phyloP scores from a whole-genome alignment of 306 rosid genomes.

The Casuarina equisetifolia region DNA sequence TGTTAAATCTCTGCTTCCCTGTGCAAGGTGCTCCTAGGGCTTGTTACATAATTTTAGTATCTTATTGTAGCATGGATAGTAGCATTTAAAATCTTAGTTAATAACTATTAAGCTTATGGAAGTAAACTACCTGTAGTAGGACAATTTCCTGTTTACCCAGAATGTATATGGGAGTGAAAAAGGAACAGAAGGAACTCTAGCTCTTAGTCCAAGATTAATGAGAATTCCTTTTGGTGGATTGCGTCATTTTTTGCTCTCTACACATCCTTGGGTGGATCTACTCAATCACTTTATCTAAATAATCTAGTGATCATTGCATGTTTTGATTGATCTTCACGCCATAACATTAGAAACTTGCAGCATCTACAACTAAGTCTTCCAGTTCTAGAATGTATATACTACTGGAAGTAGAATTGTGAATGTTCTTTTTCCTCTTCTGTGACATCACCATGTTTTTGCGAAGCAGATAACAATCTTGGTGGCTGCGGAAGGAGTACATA shows the following conservation, averaged over 20 bases:
- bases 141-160: background rate
- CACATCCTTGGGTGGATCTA: background rate
- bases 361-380: background rate
- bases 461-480: slow-evolving; percentile 83
- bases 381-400: background rate
- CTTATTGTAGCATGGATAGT: background rate
- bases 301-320: background rate
- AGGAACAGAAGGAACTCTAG: background rate
- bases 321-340: background rate
- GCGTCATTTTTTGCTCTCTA: background rate
- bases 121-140: background rate
- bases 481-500: slow-evolving; percentile 93
- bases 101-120: background rate
- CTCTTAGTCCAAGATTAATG: background rate
- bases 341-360: background rate
- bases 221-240: background rate
- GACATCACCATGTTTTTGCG: slow-evolving; percentile 2
- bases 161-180: background rate
- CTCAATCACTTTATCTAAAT: background rate
- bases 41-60: background rate
- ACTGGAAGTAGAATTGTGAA: background rate
- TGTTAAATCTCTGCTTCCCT: background rate
- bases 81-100: background rate
- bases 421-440: slow-evolving; percentile 9
- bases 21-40: background rate